phyloP scores from a whole-genome alignment of 805 yeast genomes.

The Suhomyces vadensis region DNA sequence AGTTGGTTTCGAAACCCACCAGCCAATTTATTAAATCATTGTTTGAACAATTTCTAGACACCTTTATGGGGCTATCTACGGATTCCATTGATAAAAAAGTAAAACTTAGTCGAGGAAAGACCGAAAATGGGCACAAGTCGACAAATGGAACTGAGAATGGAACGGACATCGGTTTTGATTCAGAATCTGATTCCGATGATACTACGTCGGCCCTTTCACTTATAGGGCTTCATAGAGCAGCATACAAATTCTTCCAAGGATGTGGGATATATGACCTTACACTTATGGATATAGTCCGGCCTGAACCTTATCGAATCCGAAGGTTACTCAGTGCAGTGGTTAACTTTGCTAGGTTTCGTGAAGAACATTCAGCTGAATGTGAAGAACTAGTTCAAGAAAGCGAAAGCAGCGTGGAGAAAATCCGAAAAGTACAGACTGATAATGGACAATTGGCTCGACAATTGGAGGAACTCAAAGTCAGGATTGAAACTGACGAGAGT shows the following conservation, averaged over 20 bases:
- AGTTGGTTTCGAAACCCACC: conserved; percentile 57
- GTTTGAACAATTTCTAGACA: conserved; percentile 61
- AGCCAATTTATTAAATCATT: conserved; percentile 53
- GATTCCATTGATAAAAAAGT: conserved; percentile 25
- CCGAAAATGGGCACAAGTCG: conserved; percentile 6
- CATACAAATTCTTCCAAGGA: conserved; percentile 61
- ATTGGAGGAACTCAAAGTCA: conserved; percentile 10
- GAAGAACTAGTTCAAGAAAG: conserved; percentile 59
- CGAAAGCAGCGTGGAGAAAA: conserved; percentile 46
- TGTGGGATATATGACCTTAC: conserved; percentile 81
- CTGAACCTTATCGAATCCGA: conserved; percentile 67
- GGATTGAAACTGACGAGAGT: conserved; percentile 13
- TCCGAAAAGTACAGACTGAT: conserved; percentile 32
- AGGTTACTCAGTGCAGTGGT: conserved; percentile 79
- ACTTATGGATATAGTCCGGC: conserved; percentile 70
- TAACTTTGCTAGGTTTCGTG: conserved; percentile 82
- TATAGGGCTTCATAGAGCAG: conserved; percentile 58
- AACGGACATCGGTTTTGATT: conserved; percentile 12
- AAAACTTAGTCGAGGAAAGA: conserved; percentile 12
- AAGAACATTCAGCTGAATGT: conserved; percentile 69
- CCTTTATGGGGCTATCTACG: conserved; percentile 54
- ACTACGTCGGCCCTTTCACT: conserved; percentile 44
- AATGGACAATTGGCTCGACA: conserved; percentile 10
- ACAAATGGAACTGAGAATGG: conserved; percentile 8
- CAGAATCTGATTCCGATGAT: conserved; percentile 29